These are phyloP conservation scores for rapeseed (Brassica napus) DNA, from an alignment of 345 rosid species.

Conservation along the genomic window Da-Ae NC_063446.1:40700501-40701000, in stretches of 20 bases:
- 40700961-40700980: constrained; percentile 58
- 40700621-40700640: constrained; percentile 66
- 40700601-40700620: constrained; percentile 67
- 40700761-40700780: constrained; percentile 2
- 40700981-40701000: constrained; percentile 12
- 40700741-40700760: not conserved
- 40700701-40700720: constrained; percentile 58
- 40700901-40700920: constrained; percentile 76
- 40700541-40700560: constrained; percentile 73
- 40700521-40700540: constrained; percentile 18
- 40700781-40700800: constrained; percentile 15
- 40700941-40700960: constrained; percentile 65
- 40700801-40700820: constrained; percentile 56
- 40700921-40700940: constrained; percentile 70
- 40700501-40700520: not conserved
- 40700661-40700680: constrained; percentile 94
- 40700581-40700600: constrained; percentile 81
- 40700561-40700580: constrained; percentile 68
- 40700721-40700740: constrained; percentile 8
- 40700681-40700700: constrained; percentile 75
- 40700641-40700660: constrained; percentile 53
- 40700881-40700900: constrained; percentile 71
- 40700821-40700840: constrained; percentile 80
- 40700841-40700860: constrained; percentile 70
- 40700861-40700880: constrained; percentile 58